Evolutionary conservation across 1,284 basidiomycete species (phyloP).

Genomic region (Boletellus deceptivus): DNA sequence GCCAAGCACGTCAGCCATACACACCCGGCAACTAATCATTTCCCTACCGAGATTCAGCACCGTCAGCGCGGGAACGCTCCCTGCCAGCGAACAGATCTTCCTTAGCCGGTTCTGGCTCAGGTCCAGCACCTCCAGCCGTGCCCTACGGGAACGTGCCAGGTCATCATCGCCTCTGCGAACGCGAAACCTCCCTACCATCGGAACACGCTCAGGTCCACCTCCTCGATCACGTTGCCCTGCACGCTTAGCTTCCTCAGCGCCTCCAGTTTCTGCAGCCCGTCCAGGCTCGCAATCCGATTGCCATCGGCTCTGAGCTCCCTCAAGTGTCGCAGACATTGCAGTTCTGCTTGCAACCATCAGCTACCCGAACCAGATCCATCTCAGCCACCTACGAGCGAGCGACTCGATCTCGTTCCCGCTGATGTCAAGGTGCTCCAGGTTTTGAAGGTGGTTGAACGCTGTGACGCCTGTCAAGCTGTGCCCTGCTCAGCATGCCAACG

Average conservation of each 20-base stretch:
- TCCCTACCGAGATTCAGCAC: slow-evolving; percentile 80
- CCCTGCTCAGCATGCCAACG: slow-evolving; percentile 17
- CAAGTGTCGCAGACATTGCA: slow-evolving; percentile 82
- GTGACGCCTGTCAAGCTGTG: slow-evolving; percentile 79
- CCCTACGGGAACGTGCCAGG: slow-evolving; percentile 46
- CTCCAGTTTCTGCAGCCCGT: slow-evolving; percentile 78
- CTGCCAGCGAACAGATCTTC: slow-evolving; percentile 58
- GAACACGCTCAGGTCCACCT: slow-evolving; percentile 59
- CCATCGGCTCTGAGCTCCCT: slow-evolving; percentile 87
- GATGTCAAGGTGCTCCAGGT: slow-evolving; percentile 88
- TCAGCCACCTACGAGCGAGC: slow-evolving; percentile 66
- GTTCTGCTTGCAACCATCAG: slow-evolving; percentile 47
- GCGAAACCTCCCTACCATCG: slow-evolving; percentile 61
- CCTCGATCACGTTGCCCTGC: slow-evolving; percentile 71
- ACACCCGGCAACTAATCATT: slow-evolving; percentile 9
- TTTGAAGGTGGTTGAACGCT: slow-evolving; percentile 84
- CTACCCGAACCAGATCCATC: neutral
- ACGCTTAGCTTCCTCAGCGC: slow-evolving; percentile 82
- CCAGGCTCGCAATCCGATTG: slow-evolving; percentile 76
- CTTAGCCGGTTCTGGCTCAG: slow-evolving; percentile 76
- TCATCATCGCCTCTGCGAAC: slow-evolving; percentile 10
- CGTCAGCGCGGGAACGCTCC: slow-evolving; percentile 56
- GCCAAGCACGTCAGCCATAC: slow-evolving; percentile 17
- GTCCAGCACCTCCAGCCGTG: slow-evolving; percentile 80
- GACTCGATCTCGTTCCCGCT: slow-evolving; percentile 89